Evolutionary conservation across 2,329 filamentous ascomycete species (phyloP), one percentile per base, ranked within the genome.

Genomic region (Chrysosporium keratinophilum): DNA sequence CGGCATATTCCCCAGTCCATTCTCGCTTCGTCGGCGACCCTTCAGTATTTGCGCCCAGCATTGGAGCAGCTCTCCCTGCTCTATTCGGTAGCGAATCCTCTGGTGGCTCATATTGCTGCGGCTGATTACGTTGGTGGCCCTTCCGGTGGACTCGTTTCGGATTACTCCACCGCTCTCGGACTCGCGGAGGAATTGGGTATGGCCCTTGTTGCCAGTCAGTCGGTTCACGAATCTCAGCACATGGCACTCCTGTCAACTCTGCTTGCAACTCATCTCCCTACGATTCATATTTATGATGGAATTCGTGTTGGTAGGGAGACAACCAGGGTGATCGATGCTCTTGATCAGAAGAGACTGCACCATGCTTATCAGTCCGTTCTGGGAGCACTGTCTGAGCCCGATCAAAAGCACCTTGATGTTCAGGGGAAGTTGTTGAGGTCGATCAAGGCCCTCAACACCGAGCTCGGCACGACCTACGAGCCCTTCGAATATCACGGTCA

Each of bases 401-500:
- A 83, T 63, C 84, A 82, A 69, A 87, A 84, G 65, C 81, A 80
- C 60, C 74, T 84, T 3, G 84, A 87, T 67, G 76, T 78, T 41
- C 85, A 87, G 52, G 84, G 82, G 58, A 88, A 85, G 71, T 76
- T 83, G n/a, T 69, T 83, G 43, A 81, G 82, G 61, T 73, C 91
- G 6, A 74, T 94, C 49, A 78, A 81, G 58, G 78, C 84, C 19
- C 83, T 94, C 72, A 98, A 97, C 71, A 81, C 82, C 58, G 89
- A 97, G 74, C 82, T 98, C 20, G 93, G 91, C 55, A 97, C 93
- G 43, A 83, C 91, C 60, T 98, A 98, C 69, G 80, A 84, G 64
- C 82, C 88, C 5, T 98, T 97, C 63, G 93, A 98, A 73, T 98
- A 98, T 74, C 80, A 85, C 64, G 93, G 93, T 20, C 88, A 97